Evolutionary conservation across 352 stramenopile genomes (phyloP).

Genomic region (Pythium aphanidermatum): DNA sequence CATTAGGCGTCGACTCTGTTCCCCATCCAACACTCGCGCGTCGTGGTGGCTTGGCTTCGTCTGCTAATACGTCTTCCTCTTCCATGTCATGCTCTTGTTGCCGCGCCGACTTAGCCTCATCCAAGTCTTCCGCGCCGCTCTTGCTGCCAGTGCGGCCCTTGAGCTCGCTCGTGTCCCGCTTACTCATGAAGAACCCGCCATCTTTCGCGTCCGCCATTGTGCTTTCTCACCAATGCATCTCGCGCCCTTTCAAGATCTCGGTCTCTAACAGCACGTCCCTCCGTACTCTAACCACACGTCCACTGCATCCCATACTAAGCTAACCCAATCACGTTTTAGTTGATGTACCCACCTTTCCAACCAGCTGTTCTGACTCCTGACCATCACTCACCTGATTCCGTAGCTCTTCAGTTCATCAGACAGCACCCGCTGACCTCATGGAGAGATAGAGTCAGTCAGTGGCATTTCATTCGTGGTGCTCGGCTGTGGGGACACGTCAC

Average conservation of each 20-base stretch:
- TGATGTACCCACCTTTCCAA: constrained; percentile 13
- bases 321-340: neutral
- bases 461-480: neutral
- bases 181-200: constrained; percentile 20
- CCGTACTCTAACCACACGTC: constrained; percentile 6
- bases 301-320: neutral
- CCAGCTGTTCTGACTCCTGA: too few relatives aligned
- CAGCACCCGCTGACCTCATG: too few relatives aligned
- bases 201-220: constrained; percentile 19
- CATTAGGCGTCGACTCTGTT: constrained; percentile 11
- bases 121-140: constrained; percentile 3
- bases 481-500: too few relatives aligned
- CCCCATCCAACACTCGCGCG: constrained; percentile 63
- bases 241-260: constrained; percentile 12
- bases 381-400: constrained; percentile 17
- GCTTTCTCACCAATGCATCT: neutral
- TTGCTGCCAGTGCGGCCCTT: constrained; percentile 8
- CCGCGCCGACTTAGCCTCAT: constrained; percentile 13
- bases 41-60: constrained; percentile 44
- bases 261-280: neutral
- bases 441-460: neutral
- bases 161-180: constrained; percentile 6
- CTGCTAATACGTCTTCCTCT: constrained; percentile 34
- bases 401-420: neutral
- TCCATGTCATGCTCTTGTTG: constrained; percentile 29